Evolutionary conservation across 2,329 filamentous ascomycete genomes (phyloP).

Genomic region (Corinectria fuckeliana): DNA sequence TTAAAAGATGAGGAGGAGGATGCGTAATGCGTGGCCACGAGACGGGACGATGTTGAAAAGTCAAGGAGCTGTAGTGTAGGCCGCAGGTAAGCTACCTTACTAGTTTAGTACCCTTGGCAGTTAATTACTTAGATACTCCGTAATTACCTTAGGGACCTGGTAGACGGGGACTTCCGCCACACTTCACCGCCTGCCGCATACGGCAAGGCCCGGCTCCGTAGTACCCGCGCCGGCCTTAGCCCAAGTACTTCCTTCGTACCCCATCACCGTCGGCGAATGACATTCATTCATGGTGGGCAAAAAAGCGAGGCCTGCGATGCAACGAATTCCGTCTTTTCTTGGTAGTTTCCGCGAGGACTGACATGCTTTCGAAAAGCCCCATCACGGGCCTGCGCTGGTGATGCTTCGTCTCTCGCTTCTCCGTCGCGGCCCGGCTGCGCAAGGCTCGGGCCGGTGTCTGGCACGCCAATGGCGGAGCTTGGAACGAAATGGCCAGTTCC

Average conservation of each 20-base stretch:
- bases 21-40: conserved; percentile 31
- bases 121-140: too few relatives aligned
- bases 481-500: conserved; percentile 18
- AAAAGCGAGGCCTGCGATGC: conserved; percentile 22
- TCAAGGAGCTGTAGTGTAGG: conserved; percentile 33
- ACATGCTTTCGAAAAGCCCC: conserved; percentile 23
- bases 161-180: conserved; percentile 14
- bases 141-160: too few relatives aligned
- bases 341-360: conserved; percentile 23
- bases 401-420: conserved; percentile 37
- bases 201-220: neutral
- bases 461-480: conserved; percentile 32
- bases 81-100: conserved; percentile 19
- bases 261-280: conserved; percentile 22
- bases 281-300: conserved; percentile 14
- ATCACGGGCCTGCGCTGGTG: conserved; percentile 11
- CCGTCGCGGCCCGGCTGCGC: conserved; percentile 28
- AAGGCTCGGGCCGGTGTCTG: conserved; percentile 28
- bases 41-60: conserved; percentile 34
- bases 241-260: too few relatives aligned
- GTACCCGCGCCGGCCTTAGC: conserved; percentile 9
- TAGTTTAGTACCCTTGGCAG: too few relatives aligned
- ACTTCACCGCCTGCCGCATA: conserved; percentile 19
- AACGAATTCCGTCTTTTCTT: conserved; percentile 8
- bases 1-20: conserved; percentile 29